These are phyloP conservation scores for Diutina mesorugosa DNA, from an alignment of 1,139 yeast species.

Conservation along the genomic window DNA sequence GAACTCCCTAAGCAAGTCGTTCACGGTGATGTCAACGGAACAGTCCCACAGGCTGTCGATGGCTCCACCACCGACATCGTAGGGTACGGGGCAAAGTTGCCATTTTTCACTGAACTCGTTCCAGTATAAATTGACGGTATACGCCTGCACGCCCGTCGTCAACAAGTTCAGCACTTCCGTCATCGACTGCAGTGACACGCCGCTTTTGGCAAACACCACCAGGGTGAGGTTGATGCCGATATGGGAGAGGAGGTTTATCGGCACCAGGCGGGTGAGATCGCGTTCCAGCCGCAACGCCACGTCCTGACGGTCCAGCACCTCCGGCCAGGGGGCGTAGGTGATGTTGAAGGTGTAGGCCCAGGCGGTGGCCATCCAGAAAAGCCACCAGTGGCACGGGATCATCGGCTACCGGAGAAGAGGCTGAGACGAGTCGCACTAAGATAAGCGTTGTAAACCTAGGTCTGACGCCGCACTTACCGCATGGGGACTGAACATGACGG, in stretches of 20 bases:
- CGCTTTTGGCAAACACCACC: slow-evolving; percentile 35
- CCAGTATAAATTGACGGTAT: slow-evolving; percentile 57
- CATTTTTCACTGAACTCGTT: slow-evolving; percentile 38
- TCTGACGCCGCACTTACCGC: background rate
- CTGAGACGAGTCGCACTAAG: background rate
- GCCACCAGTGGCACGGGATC: background rate
- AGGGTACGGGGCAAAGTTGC: slow-evolving; percentile 45
- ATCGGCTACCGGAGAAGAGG: background rate
- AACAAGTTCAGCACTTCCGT: slow-evolving; percentile 13
- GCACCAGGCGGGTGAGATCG: slow-evolving; percentile 42
- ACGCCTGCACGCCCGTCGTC: slow-evolving; percentile 35
- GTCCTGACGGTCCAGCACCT: slow-evolving; percentile 4
- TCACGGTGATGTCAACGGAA: background rate
- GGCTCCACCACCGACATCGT: background rate
- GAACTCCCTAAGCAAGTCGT: background rate
- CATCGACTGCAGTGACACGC: slow-evolving; percentile 36
- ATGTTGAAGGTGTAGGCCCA: background rate
- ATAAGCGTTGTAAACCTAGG: too few relatives aligned
- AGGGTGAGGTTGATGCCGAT: slow-evolving; percentile 47
- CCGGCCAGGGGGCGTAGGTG: background rate
- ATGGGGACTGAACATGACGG: background rate
- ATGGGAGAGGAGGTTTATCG: slow-evolving; percentile 43
- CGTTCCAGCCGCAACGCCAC: slow-evolving; percentile 52
- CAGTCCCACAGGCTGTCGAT: background rate
- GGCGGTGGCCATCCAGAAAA: background rate